Evolutionary conservation across 2,329 filamentous ascomycete genomes (phyloP), one percentile per base, ranked within the genome.

Genomic region (Xylariaceae sp.): DNA sequence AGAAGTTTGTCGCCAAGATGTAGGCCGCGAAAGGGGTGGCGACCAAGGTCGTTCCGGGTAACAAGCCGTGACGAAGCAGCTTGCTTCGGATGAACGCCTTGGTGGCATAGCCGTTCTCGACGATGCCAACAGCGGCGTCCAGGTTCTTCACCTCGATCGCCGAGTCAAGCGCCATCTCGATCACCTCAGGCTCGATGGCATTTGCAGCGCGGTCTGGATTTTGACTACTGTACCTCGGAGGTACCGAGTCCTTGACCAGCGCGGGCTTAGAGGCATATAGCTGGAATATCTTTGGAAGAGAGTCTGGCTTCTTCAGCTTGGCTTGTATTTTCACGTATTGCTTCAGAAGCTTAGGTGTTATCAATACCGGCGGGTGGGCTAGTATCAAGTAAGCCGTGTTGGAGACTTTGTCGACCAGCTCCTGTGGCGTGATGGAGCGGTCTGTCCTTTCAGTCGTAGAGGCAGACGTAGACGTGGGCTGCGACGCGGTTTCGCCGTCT

Each of bases 191-290:
- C 12, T 87, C 79, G 18, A 97, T 76, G 9, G 88, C 88, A 55
- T 80, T 82, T 39, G 78, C 73, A 31, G 81, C 71, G 31, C 76
- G 73, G 46, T 83, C 80, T 12, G 88, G 83, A 29, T 84, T 85
- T 29, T 76, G 77, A 34, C 70, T 60, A 28, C 67, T 69, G 55
- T 81, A 87, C 46, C 66, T 65, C 36, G 86, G 67, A 7, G 74
- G 73, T 12, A 73, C 74, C 13, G 75, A 71, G 35, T 71, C 70
- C 52, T 78, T 68, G 35, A 73, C 65, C 2, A 88, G 85, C 46
- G 80, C 69, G 8, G 86, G 83, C 63, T 97, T 98, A 51, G 78
- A 77, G 34, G 87, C 86, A 60, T 90, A 97, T 37, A 96, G 72
- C 40, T 81, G 69, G 56, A 98, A 83, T 29, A 88, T 78, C 43